Evolutionary conservation across 805 yeast genomes (phyloP), one percentile per base, ranked within the genome.

Genomic region (Ogataea nitratoaversa): DNA sequence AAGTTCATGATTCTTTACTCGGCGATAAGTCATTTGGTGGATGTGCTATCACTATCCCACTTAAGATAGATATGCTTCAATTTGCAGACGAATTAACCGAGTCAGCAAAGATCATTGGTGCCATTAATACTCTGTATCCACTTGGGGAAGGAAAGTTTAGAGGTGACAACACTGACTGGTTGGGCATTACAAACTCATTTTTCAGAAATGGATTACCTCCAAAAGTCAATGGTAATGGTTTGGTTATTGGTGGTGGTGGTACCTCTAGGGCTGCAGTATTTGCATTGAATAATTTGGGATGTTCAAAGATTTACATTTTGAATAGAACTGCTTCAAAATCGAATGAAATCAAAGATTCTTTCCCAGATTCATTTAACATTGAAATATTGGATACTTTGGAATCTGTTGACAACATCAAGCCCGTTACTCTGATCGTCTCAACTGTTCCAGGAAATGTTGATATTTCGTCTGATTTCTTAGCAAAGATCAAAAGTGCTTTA

Each of bases 161-260:
- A 37, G 99, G 97, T 48, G 91, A 86, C 53, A 93, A 93, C 67
- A 93, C 99, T 32, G 99, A 93, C 61, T 93, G 96, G 95, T 66
- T 79, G 35, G 99, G 99, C 9, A 85, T 93, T 50, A 70, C 68
- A 34, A 75, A 82, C 45, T 76, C 96, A 2, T 78, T 89, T 50
- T 57, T 66, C 16, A 63, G 72, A 44, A 70, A 72, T 42, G 95
- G 95, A 30, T 80, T 79, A 31, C 76, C 81, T 30, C 63, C 64
- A 30, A 53, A 55, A 23, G 41, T 49, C 13, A 50, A 47, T 3
- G 67, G 71, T 11, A 66, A 73, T 42, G 97, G 96, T 24, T 66
- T 90, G 43, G 84, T 93, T 33, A 70, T 93, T 48, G 99, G 99
- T 37, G 96, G 96, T 17, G 99, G 99, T 31, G 99, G 99, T 32